These are phyloP conservation scores for Dillenia turbinata DNA, from an alignment of 164 flowering plant genomes.

Conservation along the genomic window DNA sequence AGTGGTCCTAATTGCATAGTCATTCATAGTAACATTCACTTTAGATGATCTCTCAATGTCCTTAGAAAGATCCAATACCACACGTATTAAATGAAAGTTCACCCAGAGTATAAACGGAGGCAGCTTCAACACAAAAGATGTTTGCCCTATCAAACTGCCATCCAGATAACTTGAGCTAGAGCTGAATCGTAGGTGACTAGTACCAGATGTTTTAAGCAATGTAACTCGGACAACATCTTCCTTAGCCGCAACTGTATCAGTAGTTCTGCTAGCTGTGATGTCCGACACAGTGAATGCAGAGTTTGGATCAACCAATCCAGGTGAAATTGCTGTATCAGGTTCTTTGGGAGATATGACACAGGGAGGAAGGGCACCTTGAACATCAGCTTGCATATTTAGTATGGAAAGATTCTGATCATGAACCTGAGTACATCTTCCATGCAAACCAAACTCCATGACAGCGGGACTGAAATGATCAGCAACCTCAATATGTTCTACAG, in stretches of 20 bases:
- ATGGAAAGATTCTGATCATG: conserved; percentile 22
- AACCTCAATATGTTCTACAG: conserved; percentile 54
- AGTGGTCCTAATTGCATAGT: conserved; percentile 13
- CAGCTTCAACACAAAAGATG: conserved; percentile 54
- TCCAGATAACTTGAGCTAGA: conserved; percentile 22
- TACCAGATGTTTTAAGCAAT: conserved; percentile 51
- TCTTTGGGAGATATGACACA: conserved; percentile 21
- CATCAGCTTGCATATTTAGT: conserved; percentile 50
- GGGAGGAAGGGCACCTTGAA: conserved; percentile 54
- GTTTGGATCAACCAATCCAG: conserved; percentile 8
- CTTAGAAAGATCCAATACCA: conserved; percentile 36
- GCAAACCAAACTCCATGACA: conserved; percentile 9
- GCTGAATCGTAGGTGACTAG: conserved; percentile 27
- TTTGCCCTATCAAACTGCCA: conserved; percentile 22
- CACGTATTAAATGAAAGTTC: conserved; percentile 39
- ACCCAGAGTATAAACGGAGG: conserved; percentile 79
- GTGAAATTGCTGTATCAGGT: conserved; percentile 15
- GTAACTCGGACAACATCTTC: conserved; percentile 34
- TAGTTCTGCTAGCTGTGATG: conserved; percentile 6
- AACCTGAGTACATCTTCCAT: conserved; percentile 7
- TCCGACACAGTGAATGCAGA: conserved; percentile 11
- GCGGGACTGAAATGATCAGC: conserved; percentile 39
- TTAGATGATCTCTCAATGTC: conserved; percentile 28
- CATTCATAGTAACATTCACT: conserved; percentile 8
- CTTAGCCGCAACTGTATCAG: conserved; percentile 10